Conservation (phyloP, 2,329 filamentous ascomycete genomes). For the Aspergillus clavatus region DNA sequence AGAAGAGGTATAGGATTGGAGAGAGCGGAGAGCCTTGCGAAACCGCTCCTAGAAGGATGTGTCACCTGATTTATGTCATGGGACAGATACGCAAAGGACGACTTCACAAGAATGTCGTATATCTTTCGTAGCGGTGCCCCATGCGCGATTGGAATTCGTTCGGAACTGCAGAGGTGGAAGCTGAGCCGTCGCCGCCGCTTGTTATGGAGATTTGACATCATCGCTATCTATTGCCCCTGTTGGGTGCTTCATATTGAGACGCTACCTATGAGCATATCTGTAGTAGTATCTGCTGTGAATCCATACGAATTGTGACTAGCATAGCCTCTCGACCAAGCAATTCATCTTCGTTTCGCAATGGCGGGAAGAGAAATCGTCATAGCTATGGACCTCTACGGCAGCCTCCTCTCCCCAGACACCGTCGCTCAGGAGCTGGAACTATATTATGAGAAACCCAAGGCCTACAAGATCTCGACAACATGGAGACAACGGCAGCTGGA, state of each 20-base stretch:
- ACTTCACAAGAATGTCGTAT: slow-evolving; percentile 12
- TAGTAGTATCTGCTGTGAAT: no score
- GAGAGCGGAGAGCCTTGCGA: no score
- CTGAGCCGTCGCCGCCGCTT: neutral
- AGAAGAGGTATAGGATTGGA: no score
- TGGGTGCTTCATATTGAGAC: no score
- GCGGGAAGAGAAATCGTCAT: slow-evolving; percentile 44
- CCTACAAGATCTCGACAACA: slow-evolving; percentile 52
- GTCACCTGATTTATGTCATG: no score
- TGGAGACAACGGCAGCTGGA: slow-evolving; percentile 70
- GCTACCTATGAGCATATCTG: no score
- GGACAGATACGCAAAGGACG: no score
- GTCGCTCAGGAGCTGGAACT: slow-evolving; percentile 57
- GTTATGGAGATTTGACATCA: slow-evolving; percentile 5
- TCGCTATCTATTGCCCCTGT: neutral
- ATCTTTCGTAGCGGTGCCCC: slow-evolving; percentile 1
- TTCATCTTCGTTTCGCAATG: no score
- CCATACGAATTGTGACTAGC: no score
- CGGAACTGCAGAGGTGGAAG: neutral
- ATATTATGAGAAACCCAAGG: slow-evolving; percentile 55
- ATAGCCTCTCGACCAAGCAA: no score
- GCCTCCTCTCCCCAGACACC: slow-evolving; percentile 65
- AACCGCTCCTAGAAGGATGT: no score
- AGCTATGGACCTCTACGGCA: slow-evolving; percentile 73
- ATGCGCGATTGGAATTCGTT: neutral